These are phyloP conservation scores for Globisporangium mamillatum DNA, from an alignment of 352 stramenopile species.

Conservation along the genomic window DNA sequence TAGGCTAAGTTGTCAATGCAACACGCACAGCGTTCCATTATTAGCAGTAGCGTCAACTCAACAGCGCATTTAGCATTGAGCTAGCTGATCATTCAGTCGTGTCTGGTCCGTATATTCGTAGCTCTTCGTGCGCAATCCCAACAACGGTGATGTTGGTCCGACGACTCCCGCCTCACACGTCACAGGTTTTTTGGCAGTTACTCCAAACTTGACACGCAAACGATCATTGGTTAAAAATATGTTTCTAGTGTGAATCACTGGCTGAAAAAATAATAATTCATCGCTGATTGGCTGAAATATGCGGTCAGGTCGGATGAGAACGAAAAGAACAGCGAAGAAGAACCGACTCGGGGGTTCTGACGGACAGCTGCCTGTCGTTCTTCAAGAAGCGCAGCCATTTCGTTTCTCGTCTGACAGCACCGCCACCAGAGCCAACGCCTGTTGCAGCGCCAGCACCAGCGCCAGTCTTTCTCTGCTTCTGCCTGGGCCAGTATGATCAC, in stretches of 20 bases:
- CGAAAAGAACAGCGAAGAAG: conserved; percentile 11
- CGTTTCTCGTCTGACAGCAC: neutral
- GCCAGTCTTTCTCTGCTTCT: neutral
- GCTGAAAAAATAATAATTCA: neutral
- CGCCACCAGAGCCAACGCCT: neutral
- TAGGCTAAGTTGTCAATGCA: too few species aligned
- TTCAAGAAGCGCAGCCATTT: conserved; percentile 8
- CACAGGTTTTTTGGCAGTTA: neutral
- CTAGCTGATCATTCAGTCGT: neutral
- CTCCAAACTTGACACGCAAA: neutral
- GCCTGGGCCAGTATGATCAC: conserved; percentile 36
- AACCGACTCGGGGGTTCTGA: neutral
- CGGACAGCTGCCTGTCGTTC: neutral
- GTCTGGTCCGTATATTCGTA: neutral
- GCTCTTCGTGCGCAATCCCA: conserved; percentile 3
- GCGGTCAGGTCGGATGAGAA: neutral
- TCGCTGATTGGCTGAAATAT: conserved; percentile 13
- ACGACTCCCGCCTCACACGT: neutral
- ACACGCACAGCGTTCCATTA: neutral
- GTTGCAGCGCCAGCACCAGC: too few species aligned
- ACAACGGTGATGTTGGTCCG: neutral
- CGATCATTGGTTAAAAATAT: neutral
- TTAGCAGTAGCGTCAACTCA: neutral
- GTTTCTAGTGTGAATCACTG: neutral
- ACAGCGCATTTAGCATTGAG: neutral